These are phyloP conservation scores for Phytopythium helicoides DNA, from an alignment of 352 stramenopile genomes.

Conservation along the genomic window DNA sequence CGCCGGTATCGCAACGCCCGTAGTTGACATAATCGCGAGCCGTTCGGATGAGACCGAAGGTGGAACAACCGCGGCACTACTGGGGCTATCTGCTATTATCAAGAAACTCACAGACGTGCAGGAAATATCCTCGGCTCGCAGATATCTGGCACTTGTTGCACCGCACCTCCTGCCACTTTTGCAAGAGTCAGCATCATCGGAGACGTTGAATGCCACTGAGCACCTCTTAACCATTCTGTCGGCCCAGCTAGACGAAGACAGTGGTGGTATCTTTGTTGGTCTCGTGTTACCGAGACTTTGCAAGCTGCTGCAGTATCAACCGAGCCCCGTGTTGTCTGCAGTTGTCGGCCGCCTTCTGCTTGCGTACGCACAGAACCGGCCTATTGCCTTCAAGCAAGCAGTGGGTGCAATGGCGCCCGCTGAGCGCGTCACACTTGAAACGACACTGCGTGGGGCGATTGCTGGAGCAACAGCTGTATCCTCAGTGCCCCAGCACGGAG, in stretches of 20 bases:
- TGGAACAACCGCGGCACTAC: constrained; percentile 19
- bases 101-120: constrained; percentile 45
- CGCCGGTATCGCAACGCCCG: constrained; percentile 21
- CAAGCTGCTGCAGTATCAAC: constrained; percentile 23
- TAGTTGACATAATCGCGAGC: constrained; percentile 17
- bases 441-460: constrained; percentile 40
- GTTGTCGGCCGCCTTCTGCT: constrained; percentile 42
- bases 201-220: constrained; percentile 42
- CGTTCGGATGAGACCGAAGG: constrained; percentile 8
- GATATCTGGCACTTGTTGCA: constrained; percentile 44
- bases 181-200: constrained; percentile 17
- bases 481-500: no score
- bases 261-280: constrained; percentile 48
- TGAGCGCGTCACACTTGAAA: constrained; percentile 36
- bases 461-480: constrained; percentile 14
- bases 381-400: constrained; percentile 47
- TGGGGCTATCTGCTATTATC: constrained; percentile 27
- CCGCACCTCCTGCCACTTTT: constrained; percentile 32
- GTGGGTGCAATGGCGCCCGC: constrained; percentile 39
- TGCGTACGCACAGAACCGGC: constrained; percentile 49
- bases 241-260: constrained; percentile 41
- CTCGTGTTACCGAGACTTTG: constrained; percentile 59
- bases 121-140: constrained; percentile 29
- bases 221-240: constrained; percentile 44
- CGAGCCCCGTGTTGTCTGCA: constrained; percentile 6